phyloP scores from a whole-genome alignment of 768 basidiomycete species.

The Phylloporus arenicola region DNA sequence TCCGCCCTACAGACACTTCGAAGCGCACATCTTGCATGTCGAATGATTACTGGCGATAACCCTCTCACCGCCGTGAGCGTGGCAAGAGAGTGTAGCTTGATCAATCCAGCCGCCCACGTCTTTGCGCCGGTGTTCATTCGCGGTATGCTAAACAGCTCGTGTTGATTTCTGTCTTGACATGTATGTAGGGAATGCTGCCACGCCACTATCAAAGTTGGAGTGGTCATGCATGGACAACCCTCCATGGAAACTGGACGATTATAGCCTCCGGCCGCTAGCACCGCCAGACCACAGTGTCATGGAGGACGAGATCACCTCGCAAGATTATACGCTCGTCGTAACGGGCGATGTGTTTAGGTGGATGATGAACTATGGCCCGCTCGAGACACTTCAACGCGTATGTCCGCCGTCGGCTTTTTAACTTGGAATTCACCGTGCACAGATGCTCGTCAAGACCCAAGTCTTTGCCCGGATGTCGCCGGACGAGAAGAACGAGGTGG shows the following conservation, averaged over 20 bases:
- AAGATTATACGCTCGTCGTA: conserved; percentile 87
- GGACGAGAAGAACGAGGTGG: conserved; percentile 97
- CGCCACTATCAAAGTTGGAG: conserved; percentile 58
- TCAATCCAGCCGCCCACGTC: conserved; percentile 84
- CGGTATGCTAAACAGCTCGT: conserved; percentile 38
- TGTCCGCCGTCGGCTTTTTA: background rate
- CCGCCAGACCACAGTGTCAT: conserved; percentile 72
- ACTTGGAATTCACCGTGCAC: background rate
- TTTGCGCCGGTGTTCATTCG: conserved; percentile 76
- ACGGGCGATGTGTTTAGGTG: conserved; percentile 97
- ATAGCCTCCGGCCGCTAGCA: conserved; percentile 75
- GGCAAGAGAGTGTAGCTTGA: conserved; percentile 86
- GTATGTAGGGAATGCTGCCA: conserved; percentile 46
- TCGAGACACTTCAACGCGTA: conserved; percentile 92
- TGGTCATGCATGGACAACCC: conserved; percentile 94
- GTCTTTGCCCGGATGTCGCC: conserved; percentile 99
- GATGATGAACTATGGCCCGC: conserved; percentile 93
- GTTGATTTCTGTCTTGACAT: background rate
- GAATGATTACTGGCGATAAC: conserved; percentile 99
- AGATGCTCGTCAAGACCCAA: conserved; percentile 98
- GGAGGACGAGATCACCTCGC: conserved; percentile 63
- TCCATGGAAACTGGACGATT: conserved; percentile 78
- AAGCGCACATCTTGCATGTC: conserved; percentile 83
- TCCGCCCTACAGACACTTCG: conserved; percentile 87
- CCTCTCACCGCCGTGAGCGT: conserved; percentile 95